Evolutionary conservation across 2,329 filamentous ascomycete species (phyloP), one percentile per base, ranked within the genome.

Genomic region (Aspergillus viridinutans): DNA sequence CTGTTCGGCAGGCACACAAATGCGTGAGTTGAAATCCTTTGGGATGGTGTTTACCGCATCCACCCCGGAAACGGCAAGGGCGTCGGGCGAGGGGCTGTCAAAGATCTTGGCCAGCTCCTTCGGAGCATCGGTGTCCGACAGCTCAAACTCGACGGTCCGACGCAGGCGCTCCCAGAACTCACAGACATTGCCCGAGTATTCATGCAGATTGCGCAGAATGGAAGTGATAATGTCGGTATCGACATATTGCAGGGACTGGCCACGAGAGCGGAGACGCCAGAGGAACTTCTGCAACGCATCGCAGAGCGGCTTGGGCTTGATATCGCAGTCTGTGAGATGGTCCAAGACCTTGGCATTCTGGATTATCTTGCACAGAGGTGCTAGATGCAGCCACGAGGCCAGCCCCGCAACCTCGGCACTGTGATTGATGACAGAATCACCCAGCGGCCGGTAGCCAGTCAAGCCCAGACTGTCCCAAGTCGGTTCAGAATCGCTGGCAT

Each of bases 331-430:
- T 4, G 67, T 70, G 25, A 77, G 70, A 53, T 79, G 76, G 56
- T 80, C 74, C n/a, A 80, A 72, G 3, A 78, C 70, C 58, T 79
- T 69, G 42, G 80, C 71, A 6, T 70, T 71, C 64, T 85, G 83
- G 29, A 86, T 72, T 26, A 85, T 72, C 43, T 80, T 73, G 58
- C 83, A 79, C 65, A 87, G 82, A 0, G 84, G 84, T n/a, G 77
- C 78, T 57, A 86, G 77, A 55, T 85, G 78, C 58, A 86, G 71
- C 79, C 81, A 85, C 1, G 83, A 77, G 2, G 81, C 79, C n/a
- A 87, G 64, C 0, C 82, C 80, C 23, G 83, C 83, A 8, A 85
- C 76, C 49, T 79, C 75, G 21, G 74, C 73, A 56, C 76, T 78
- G 61, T 79, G 74, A 42, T 78, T 76, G 55, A 78, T 70, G 26